Conservation (phyloP, 768 basidiomycete genomes). For the Amanita exitialis region DNA sequence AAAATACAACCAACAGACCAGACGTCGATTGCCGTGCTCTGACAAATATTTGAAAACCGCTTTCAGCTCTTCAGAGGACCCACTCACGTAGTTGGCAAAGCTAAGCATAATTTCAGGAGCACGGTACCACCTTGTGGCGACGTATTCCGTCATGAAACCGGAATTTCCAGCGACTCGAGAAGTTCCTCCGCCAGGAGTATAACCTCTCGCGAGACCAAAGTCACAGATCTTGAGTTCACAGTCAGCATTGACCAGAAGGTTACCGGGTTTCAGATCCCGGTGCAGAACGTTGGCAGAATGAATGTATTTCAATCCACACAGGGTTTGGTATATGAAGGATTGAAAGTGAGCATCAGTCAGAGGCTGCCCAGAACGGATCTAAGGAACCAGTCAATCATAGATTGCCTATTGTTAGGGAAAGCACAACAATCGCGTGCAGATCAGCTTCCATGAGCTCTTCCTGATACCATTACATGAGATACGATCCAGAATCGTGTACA, state of each 20-base stretch:
- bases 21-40: constrained; percentile 89
- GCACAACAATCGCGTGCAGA: constrained; percentile 88
- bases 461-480: constrained; percentile 27
- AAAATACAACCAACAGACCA: constrained; percentile 97
- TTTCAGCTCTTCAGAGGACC: not conserved
- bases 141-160: constrained; percentile 99
- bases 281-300: constrained; percentile 97
- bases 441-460: constrained; percentile 99
- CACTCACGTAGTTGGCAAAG: constrained; percentile 84
- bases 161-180: constrained; percentile 69
- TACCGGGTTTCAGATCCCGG: constrained; percentile 92
- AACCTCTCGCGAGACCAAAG: constrained; percentile 93
- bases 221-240: constrained; percentile 99
- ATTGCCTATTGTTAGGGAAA: not conserved
- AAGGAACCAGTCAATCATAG: constrained; percentile 3
- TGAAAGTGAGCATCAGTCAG: constrained; percentile 89
- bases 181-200: constrained; percentile 74
- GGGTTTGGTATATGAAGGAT: constrained; percentile 96
- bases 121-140: constrained; percentile 98
- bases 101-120: constrained; percentile 99
- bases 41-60: constrained; percentile 10
- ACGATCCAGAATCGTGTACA: not conserved
- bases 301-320: constrained; percentile 97
- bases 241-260: constrained; percentile 94
- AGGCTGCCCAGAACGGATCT: constrained; percentile 84